Base-by-base conservation (phyloP, 176 grass and related monocot genomes). In the Avena insularis region DNA sequence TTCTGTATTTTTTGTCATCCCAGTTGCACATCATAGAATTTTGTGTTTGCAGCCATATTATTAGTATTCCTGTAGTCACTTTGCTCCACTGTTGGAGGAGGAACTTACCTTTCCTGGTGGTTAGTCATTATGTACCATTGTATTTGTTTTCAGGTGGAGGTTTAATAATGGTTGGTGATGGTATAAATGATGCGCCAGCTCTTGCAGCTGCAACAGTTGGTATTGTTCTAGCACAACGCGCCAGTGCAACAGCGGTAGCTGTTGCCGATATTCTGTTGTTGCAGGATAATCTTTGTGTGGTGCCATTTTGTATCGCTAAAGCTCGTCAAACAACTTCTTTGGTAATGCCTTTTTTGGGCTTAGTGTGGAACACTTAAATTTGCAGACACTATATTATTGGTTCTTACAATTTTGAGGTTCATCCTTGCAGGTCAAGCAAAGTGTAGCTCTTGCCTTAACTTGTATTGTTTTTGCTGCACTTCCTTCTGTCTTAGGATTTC, bases 161-260 rank as follows among this genome's bases (percentile, higher is more conserved):
- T 64, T 86, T 98, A 86, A 98, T 98, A 90, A 98, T 98, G 96
- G 96, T 98, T 8, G 96, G 96, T 74, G 96, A 98, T 90, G 96
- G 96, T 79, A 98, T 98, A 87, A 98, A 98, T 88, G 96, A 98
- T 85, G 96, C 96, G 9, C 96, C 96, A 79, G 96, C 93, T 59
- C 93, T 98, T 59, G 96, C 96, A 48, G 96, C 96, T 85, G 88
- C 96, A 84, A 98, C 96, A 50, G 93, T 95, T 0, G 96, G 96
- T 87, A 94, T 98, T 7, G 96, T 98, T 84, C 87, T 98, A 76
- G 96, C 96, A 20, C 96, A 92, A 73, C 88, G 96, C 23, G 96
- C 96, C 38, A 98, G 96, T 90, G 96, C 88, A 60, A 98, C 96
- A 73, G 96, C 96, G 79, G 90, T 93, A 80, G 93, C 92, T 19